These are phyloP conservation scores for Pseudoturritis turrita DNA, from an alignment of 345 rosid species.

Conservation along the genomic window DNA sequence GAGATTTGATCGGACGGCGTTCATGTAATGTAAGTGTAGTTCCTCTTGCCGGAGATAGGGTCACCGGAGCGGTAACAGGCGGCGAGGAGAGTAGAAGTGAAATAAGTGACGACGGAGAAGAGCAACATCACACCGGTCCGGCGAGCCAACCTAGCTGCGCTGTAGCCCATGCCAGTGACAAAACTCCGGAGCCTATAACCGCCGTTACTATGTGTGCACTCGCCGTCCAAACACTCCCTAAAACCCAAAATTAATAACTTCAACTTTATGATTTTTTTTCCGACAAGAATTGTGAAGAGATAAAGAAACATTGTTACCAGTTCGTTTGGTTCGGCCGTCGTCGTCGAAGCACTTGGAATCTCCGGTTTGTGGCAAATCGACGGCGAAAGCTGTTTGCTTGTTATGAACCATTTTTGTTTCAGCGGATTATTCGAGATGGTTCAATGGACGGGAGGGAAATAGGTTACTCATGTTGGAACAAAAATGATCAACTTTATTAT, in stretches of 20 bases:
- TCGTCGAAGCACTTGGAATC: constrained; percentile 70
- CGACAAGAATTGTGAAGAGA: neutral
- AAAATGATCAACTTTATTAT: too few relatives aligned
- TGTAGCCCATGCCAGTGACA: constrained; percentile 56
- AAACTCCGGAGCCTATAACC: constrained; percentile 58
- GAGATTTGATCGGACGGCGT: constrained; percentile 39
- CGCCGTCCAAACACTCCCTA: constrained; percentile 40
- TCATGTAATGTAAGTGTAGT: constrained; percentile 41
- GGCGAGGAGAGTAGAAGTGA: constrained; percentile 35
- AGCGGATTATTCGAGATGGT: too few relatives aligned
- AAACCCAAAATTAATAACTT: neutral
- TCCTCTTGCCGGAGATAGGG: constrained; percentile 40
- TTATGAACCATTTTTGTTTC: constrained; percentile 7
- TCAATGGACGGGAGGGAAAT: too few relatives aligned
- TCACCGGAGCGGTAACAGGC: constrained; percentile 43
- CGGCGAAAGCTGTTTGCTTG: constrained; percentile 30
- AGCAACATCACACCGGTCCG: constrained; percentile 42
- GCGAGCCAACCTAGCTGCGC: constrained; percentile 63
- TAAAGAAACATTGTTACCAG: constrained; percentile 38
- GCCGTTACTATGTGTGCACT: constrained; percentile 59
- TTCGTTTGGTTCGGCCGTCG: constrained; percentile 67
- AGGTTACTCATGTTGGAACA: too few relatives aligned
- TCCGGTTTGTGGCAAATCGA: constrained; percentile 33
- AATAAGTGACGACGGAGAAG: constrained; percentile 43
- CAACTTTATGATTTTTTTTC: neutral